Conservation (phyloP, 768 basidiomycete genomes). For the Mycena amicta region DNA sequence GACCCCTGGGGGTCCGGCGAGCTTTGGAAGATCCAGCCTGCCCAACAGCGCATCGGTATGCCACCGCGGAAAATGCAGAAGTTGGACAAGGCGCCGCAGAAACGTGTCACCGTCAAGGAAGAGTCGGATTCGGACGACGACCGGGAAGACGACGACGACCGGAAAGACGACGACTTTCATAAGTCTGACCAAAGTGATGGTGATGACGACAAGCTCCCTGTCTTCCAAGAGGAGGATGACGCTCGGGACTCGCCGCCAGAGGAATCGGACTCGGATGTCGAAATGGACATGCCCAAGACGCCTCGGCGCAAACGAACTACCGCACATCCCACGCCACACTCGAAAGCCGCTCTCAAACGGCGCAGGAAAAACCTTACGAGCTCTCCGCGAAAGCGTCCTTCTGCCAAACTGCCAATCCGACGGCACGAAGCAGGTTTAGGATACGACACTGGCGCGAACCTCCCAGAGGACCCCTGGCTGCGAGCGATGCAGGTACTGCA, state of each 20-base stretch:
- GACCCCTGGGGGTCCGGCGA: slow-evolving; percentile 43
- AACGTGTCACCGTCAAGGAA: slow-evolving; percentile 8
- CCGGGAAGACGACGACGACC: slow-evolving; percentile 23
- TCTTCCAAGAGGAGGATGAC: slow-evolving; percentile 25
- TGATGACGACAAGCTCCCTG: slow-evolving; percentile 15
- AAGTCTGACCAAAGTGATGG: slow-evolving; percentile 26
- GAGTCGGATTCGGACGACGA: slow-evolving; percentile 14
- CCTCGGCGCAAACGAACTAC: slow-evolving; percentile 45
- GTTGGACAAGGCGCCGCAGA: slow-evolving; percentile 11
- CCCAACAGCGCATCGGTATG: slow-evolving; percentile 10
- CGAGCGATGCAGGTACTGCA: slow-evolving; percentile 90
- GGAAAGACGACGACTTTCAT: slow-evolving; percentile 27
- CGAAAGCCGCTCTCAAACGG: slow-evolving; percentile 64
- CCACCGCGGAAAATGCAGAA: slow-evolving; percentile 20
- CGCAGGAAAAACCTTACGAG: slow-evolving; percentile 32
- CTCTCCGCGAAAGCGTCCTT: slow-evolving; percentile 31
- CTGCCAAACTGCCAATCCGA: slow-evolving; percentile 8
- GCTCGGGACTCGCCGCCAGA: slow-evolving; percentile 2
- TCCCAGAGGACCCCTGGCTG: slow-evolving; percentile 79
- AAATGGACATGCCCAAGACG: slow-evolving; percentile 47
- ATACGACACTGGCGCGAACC: slow-evolving; percentile 44
- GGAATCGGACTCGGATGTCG: slow-evolving; percentile 31
- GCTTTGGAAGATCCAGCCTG: slow-evolving; percentile 48
- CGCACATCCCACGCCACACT: slow-evolving; percentile 74
- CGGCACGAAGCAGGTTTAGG: slow-evolving; percentile 9